Evolutionary conservation across 2,329 filamentous ascomycete species (phyloP), one percentile per base, ranked within the genome.

Genomic region (Trichoderma brevicompactum): DNA sequence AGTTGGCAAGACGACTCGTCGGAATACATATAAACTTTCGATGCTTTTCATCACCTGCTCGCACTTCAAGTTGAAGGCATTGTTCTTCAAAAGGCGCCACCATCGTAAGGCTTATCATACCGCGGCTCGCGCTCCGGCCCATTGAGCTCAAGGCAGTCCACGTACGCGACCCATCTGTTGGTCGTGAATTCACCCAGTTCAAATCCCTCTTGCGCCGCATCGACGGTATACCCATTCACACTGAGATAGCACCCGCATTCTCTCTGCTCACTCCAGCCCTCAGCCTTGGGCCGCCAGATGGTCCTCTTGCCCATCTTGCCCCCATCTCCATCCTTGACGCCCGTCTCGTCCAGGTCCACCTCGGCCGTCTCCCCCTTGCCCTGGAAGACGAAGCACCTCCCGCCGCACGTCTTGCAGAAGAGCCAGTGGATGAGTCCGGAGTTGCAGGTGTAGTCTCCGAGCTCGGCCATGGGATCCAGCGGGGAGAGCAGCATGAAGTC

Each of bases 401-500:
- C 54, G 28, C n/a, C 54, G 41, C 54, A 58, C 28, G 23, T 46
- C 28, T 58, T 58, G 41, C 54, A 58, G 28, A 58, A 58, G 12
- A 46, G 41, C 54, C 54, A 58, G 41, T 58, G 54, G 43, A 23
- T 36, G n/a, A 7, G 0, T 7, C 54, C 54, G 4, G 54, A 2
- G 17, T 23, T 46, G 28, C 54, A 58, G n/a, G 7, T 58, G 41
- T 58, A 58, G 23, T 58, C 54, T 12, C 28, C 54, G 7, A 58
- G 54, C 54, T 58, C 54, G 41, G 54, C 54, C 54, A 58, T 1
- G 10, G 54, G 54, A 58, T 58, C 54, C n/a, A 46, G 54, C 10
- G 54, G 54, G n/a, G 54, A 46, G 54, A 58, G 54, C n/a, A 58
- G 41, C 54, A 58, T 36, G 41, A 58, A 58, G 41, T 58, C 54